Base-by-base conservation (phyloP, 1,139 yeast genomes). In the Suhomyces bribrorum region DNA sequence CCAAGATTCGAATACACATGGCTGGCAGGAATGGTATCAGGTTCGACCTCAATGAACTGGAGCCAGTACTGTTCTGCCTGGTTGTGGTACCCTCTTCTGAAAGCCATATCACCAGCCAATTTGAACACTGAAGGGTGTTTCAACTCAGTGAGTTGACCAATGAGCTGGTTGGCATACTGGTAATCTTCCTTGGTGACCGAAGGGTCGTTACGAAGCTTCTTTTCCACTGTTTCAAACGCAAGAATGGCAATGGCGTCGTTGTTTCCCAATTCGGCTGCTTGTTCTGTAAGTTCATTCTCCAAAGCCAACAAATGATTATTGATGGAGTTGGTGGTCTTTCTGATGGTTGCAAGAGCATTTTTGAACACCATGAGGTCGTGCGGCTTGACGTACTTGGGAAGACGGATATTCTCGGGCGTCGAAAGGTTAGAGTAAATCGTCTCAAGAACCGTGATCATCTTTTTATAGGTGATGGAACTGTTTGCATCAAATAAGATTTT, bases 231-330 rank as follows among this genome's bases (percentile, higher is more conserved):
- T 46, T 73, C 85, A 64, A 73, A 88, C 28, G 88, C 78, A 15
- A 89, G 61, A 12, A 86, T 65, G 1, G 92, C 69, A 18, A 89
- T 79, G 1, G 96, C 96, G 59, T 88, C 88, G 46, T 81, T 77
- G 53, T 85, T 78, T 1, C 96, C 96, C 52, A 80, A 52, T 52
- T 86, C 95, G 0, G 96, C 96, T 7, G 96, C 89, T 41, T 76
- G 76, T 49, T 87, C 95, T 8, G 88, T 75, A 30, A 88, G 60
- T 46, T 79, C 83, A 46, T 81, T 77, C 54, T 88, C 96, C 18
- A 88, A 61, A 7, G 63, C 75, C 3, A 83, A 65, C 32, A 84
- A 58, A 50, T 80, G 64, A 38, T 57, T 72, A 49, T 84, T 79
- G 13, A 77, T 69, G 2, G 82, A 65, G 44, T 80, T 80, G 1